These are phyloP conservation scores for Kodamaea derodonti DNA, from an alignment of 1,139 yeast genomes.

Conservation along the genomic window DNA sequence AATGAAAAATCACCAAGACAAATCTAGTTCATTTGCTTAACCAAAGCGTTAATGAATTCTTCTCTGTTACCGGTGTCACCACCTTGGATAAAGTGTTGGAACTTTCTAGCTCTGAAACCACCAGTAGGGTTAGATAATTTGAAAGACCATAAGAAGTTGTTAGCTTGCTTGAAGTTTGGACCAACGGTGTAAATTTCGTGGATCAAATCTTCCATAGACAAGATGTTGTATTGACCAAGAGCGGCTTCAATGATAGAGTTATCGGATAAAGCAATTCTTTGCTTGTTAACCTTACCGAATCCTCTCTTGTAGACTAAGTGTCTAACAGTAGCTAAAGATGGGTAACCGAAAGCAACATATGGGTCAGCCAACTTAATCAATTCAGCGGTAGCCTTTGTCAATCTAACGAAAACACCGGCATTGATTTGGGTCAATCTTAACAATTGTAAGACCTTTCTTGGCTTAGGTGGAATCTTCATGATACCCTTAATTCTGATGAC, in stretches of 20 bases:
- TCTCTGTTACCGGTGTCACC: slow-evolving; percentile 99
- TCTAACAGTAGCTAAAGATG: slow-evolving; percentile 93
- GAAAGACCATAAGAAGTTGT: slow-evolving; percentile 99
- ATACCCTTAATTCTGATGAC: slow-evolving; percentile 99
- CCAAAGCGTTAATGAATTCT: slow-evolving; percentile 95
- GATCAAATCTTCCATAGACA: slow-evolving; percentile 94
- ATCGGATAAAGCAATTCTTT: slow-evolving; percentile 93
- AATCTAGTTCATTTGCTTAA: slow-evolving; percentile 90
- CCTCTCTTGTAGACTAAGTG: slow-evolving; percentile 99
- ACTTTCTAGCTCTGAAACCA: slow-evolving; percentile 99
- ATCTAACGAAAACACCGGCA: slow-evolving; percentile 96
- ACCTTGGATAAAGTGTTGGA: slow-evolving; percentile 99
- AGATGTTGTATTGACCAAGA: slow-evolving; percentile 96
- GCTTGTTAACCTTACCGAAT: slow-evolving; percentile 98
- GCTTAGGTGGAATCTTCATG: slow-evolving; percentile 99
- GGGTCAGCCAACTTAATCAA: slow-evolving; percentile 97
- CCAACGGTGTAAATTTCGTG: slow-evolving; percentile 99
- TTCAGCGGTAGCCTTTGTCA: slow-evolving; percentile 98
- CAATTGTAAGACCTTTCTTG: slow-evolving; percentile 98
- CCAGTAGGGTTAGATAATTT: slow-evolving; percentile 98
- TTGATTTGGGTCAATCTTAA: slow-evolving; percentile 97
- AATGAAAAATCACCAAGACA: slow-evolving; percentile 8
- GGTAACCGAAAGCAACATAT: slow-evolving; percentile 99
- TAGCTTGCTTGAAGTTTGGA: slow-evolving; percentile 99
- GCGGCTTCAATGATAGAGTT: slow-evolving; percentile 90